Evolutionary conservation across 2,329 filamentous ascomycete genomes (phyloP), one percentile per base, ranked within the genome.

Genomic region (Colletotrichum sublineola): DNA sequence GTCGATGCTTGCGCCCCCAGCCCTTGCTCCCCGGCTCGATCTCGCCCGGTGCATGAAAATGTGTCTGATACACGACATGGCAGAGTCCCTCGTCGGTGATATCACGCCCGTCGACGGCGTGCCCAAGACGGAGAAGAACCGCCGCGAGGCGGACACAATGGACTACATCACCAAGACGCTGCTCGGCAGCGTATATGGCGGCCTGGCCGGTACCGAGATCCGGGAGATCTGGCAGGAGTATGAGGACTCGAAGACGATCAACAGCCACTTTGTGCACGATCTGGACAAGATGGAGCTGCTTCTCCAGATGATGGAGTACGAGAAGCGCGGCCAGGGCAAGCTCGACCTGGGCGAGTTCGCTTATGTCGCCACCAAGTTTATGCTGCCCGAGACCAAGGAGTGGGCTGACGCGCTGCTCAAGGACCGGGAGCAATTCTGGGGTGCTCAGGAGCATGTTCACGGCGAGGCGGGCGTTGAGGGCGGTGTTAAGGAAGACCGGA

Each of bases 11-110:
- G 95, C 94, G 2, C 96, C 96, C 1, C 87, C 93, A 0, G 84
- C 92, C 1, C 89, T 98, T 14, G 87, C 91, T 2, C 83, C 90
- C 0, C 89, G 88, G 50, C 86, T 98, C 78, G 93, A 98, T 80
- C 87, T 97, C 50, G 83, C 88, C 36, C 92, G 91, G 77, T 99
- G 96, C 86, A 96, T 94, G 77, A 94, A 94, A 84, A 98, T 99
- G 95, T 96, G 95, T 36, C 88, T 99, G 44, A 86, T 99, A 56
- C 96, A 99, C 85, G 96, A 99, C 84, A 98, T 99, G 94, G 96
- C 96, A 14, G 96, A 99, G 82, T 88, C 93, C 5, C 86, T 99
- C 1, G 96, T 99, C 20, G 96, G 96, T 70, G 96, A 99, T 84
- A 98, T 99, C 80, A 99, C 96, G 0, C 96, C 96, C 0, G 92